Conservation (phyloP, 2,329 filamentous ascomycete species). For the Colletotrichum somersetense region DNA sequence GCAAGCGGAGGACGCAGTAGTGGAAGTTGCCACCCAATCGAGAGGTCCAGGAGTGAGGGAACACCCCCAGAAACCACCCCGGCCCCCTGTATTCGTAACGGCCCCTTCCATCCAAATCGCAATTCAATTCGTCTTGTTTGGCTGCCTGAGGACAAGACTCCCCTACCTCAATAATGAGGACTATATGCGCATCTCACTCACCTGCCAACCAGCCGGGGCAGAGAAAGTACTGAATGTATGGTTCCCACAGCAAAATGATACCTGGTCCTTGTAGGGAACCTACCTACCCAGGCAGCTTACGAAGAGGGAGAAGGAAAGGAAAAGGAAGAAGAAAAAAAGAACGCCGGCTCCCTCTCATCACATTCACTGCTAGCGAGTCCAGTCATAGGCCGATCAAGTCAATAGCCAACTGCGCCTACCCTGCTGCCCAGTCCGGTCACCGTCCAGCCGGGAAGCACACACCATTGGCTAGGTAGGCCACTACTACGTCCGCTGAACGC, state of each 20-base stretch:
- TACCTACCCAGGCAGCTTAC: not conserved
- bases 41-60: conserved; percentile 25
- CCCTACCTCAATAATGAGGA: conserved; percentile 35
- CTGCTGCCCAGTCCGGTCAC: conserved; percentile 18
- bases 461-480: conserved; percentile 1
- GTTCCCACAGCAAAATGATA: conserved; percentile 24
- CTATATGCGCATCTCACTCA: conserved; percentile 30
- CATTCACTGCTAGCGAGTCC: conserved; percentile 22
- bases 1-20: conserved; percentile 27
- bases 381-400: conserved; percentile 21
- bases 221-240: conserved; percentile 31
- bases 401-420: conserved; percentile 16
- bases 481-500: conserved; percentile 10
- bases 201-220: conserved; percentile 29
- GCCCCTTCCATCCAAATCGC: conserved; percentile 38
- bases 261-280: conserved; percentile 9
- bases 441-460: conserved; percentile 31
- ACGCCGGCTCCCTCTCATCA: conserved; percentile 31
- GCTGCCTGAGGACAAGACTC: conserved; percentile 36
- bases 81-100: conserved; percentile 41
- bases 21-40: conserved; percentile 40
- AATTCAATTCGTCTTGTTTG: conserved; percentile 39
- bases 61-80: conserved; percentile 36
- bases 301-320: not conserved
- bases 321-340: conserved; percentile 26